These are phyloP conservation scores for Podospora conica DNA, from an alignment of 495 filamentous ascomycete genomes.

Conservation along the genomic window DNA sequence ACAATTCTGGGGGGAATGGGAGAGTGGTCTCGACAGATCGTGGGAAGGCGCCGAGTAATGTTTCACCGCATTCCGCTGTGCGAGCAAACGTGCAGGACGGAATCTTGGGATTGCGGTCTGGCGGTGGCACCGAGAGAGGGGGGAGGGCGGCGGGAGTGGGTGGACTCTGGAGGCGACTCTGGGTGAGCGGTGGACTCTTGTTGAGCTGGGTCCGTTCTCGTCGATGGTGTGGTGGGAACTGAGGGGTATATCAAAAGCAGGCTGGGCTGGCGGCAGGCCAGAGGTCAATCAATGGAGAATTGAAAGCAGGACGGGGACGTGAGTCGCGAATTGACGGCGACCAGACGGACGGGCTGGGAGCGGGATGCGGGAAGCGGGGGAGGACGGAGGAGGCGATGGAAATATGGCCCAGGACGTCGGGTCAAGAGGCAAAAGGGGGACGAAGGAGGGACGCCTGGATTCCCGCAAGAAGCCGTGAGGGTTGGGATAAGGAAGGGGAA, in stretches of 20 bases:
- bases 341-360: background rate
- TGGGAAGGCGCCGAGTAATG: slow-evolving; percentile 4
- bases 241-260: slow-evolving; percentile 14
- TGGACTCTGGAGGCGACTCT: background rate
- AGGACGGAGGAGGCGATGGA: background rate
- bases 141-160: slow-evolving; percentile 1
- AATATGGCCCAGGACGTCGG: background rate
- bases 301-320: background rate
- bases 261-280: background rate
- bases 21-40: slow-evolving; percentile 3
- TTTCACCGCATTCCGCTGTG: slow-evolving; percentile 11
- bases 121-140: too few species aligned
- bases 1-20: background rate
- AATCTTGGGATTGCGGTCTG: too few species aligned
- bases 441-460: background rate
- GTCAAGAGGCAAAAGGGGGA: background rate
- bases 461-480: background rate
- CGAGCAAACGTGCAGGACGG: slow-evolving; percentile 3
- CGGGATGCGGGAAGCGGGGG: background rate
- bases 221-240: background rate
- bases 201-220: background rate
- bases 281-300: background rate
- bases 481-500: background rate
- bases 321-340: background rate
- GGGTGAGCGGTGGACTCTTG: background rate